Base-by-base conservation (phyloP, 192 early-diverging fungal species). In the Dissophora globulifera region DNA sequence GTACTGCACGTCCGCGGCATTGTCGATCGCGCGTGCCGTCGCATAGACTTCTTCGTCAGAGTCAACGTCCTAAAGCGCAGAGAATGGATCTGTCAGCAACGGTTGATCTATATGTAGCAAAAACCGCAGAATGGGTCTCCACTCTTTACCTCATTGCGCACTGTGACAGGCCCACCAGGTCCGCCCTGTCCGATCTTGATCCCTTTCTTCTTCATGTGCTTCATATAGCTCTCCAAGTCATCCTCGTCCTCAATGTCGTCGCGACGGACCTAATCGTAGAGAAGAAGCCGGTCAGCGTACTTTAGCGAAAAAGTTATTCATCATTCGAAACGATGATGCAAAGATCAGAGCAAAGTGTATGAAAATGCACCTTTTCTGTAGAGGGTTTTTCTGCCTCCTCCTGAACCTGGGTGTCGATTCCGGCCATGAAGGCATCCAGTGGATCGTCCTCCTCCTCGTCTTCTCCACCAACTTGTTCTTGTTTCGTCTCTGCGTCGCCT, bases 11-110 rank as follows among this genome's bases (percentile, higher is more conserved):
- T 84, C 78, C 2, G 78, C 38, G 33, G 79, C 75, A 13, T 75
- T 84, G 45, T 88, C 90, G 19, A 93, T 69, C 26, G 90, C 91
- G 12, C 85, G 72, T 4, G 92, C 93, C 19, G 93, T 88, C 4
- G 90, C 88, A 78, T 94, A 94, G 2, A 94, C 93, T 72, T 93
- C 92, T 58, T 93, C 93, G 61, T 94, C 93, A 45, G 90, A 92
- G 70, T 93, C 88, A 8, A 75, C 85, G 50, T 91, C 78, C 82
- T 82, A 75, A 12, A 41, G 12, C n/a, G 17, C 40, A 26, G 8
- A 35, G 3, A 5, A 38, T 62, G 20, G 41, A 40, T 27, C 31
- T 50, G 27, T 58, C 50, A 38, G 35, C 35, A 20, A 19, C 13
- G 16, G 12, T 50, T 22, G 8, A 26, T 12, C 5, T 6, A 2